Conservation (phyloP, 371 early-diverging fungal genomes). For the Apophysomyces elegans region DNA sequence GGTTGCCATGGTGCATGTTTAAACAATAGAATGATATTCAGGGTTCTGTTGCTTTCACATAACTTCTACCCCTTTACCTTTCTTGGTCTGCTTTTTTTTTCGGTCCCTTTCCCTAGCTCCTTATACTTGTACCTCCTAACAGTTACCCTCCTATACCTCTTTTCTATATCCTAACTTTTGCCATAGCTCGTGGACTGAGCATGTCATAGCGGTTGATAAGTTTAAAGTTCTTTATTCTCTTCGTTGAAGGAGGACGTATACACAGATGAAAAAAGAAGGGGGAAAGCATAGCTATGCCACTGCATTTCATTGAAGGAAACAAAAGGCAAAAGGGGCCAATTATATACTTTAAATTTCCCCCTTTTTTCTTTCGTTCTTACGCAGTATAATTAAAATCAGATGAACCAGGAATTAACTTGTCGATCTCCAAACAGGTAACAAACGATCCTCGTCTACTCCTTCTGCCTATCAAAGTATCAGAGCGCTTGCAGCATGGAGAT, state of each 20-base stretch:
- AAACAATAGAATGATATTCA: slow-evolving; percentile 8
- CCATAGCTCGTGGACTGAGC: slow-evolving; percentile 7
- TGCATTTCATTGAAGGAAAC: neutral
- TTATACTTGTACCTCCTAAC: slow-evolving; percentile 5
- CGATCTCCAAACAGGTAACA: too few relatives aligned
- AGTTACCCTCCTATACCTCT: slow-evolving; percentile 11
- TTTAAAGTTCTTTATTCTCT: neutral
- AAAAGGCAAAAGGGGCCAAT: neutral
- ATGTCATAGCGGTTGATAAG: neutral
- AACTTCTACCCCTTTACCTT: neutral
- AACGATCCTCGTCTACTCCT: too few relatives aligned
- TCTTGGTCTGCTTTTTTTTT: neutral
- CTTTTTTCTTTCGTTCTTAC: neutral
- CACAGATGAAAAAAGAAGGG: neutral
- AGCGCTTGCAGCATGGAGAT: slow-evolving; percentile 1
- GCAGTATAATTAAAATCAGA: neutral
- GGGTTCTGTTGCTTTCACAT: slow-evolving; percentile 3
- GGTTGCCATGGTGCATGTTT: neutral
- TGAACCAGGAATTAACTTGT: too few relatives aligned
- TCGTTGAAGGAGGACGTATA: neutral
- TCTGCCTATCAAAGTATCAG: neutral
- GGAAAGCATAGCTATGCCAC: neutral
- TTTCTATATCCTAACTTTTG: slow-evolving; percentile 2
- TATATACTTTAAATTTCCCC: neutral
- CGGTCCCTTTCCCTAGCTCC: neutral